Evolutionary conservation across 805 yeast species (phyloP).

Genomic region (Lachancea kluyveri): DNA sequence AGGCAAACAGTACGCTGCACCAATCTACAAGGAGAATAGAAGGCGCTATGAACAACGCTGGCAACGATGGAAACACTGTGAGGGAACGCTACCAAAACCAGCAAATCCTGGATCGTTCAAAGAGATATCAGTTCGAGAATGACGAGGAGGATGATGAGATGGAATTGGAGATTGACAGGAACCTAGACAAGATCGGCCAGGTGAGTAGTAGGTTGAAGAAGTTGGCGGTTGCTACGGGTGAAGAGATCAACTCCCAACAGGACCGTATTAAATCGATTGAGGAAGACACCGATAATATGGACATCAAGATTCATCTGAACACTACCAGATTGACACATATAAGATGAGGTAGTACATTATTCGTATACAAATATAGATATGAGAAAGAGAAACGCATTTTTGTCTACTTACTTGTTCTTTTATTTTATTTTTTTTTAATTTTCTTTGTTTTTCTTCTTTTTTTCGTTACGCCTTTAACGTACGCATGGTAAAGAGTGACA

Average conservation of each 20-base stretch:
- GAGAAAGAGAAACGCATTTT: too few species aligned
- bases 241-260: conserved; percentile 77
- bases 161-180: conserved; percentile 81
- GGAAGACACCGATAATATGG: conserved; percentile 78
- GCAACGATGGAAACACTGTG: conserved; percentile 29
- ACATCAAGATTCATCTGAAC: conserved; percentile 75
- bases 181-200: conserved; percentile 69
- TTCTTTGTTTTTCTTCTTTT: too few species aligned
- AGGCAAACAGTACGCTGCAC: conserved; percentile 51
- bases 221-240: conserved; percentile 65
- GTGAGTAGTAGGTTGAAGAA: conserved; percentile 65
- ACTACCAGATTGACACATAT: conserved; percentile 59
- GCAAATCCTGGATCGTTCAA: conserved; percentile 42
- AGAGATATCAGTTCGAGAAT: conserved; percentile 74
- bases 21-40: conserved; percentile 65
- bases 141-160: conserved; percentile 91
- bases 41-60: conserved; percentile 47
- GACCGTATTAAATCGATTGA: conserved; percentile 66
- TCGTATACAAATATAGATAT: conserved; percentile 1
- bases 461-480: too few species aligned
- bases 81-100: conserved; percentile 34
- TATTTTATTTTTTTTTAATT: too few species aligned
- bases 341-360: conserved; percentile 22
- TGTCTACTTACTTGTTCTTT: too few species aligned
- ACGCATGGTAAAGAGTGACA: too few species aligned